Evolutionary conservation across 1,284 basidiomycete genomes (phyloP).

Genomic region (Cystobasidium sp.): DNA sequence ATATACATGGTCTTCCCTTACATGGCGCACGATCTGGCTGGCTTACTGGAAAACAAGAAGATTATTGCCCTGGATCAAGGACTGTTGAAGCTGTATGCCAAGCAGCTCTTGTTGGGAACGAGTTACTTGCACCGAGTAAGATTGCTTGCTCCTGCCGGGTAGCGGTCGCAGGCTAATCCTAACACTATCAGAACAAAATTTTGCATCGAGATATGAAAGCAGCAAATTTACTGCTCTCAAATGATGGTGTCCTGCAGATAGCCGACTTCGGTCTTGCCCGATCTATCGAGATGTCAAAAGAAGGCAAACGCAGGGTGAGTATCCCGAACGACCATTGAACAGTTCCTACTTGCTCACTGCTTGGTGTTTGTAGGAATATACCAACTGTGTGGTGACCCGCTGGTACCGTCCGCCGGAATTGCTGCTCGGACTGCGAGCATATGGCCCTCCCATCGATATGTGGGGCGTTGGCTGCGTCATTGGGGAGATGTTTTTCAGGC

Average conservation of each 20-base stretch:
- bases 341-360: background rate
- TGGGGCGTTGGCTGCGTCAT: slow-evolving; percentile 98
- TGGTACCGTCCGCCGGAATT: slow-evolving; percentile 99
- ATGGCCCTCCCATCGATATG: slow-evolving; percentile 92
- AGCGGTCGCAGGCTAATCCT: background rate
- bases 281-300: slow-evolving; percentile 54
- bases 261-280: slow-evolving; percentile 97
- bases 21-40: slow-evolving; percentile 98
- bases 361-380: slow-evolving; percentile 65
- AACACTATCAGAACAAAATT: slow-evolving; percentile 32
- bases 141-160: slow-evolving; percentile 11
- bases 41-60: slow-evolving; percentile 81
- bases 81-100: slow-evolving; percentile 94
- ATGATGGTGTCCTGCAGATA: slow-evolving; percentile 79
- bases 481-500: slow-evolving; percentile 89
- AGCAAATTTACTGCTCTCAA: slow-evolving; percentile 92
- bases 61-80: slow-evolving; percentile 65
- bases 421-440: slow-evolving; percentile 81
- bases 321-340: background rate
- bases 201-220: slow-evolving; percentile 98
- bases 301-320: slow-evolving; percentile 45
- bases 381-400: slow-evolving; percentile 96
- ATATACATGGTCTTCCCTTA: slow-evolving; percentile 98
- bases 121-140: slow-evolving; percentile 89
- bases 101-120: slow-evolving; percentile 90